Conservation (phyloP, 1,284 basidiomycete species). For the Paramarasmius palmivorus region DNA sequence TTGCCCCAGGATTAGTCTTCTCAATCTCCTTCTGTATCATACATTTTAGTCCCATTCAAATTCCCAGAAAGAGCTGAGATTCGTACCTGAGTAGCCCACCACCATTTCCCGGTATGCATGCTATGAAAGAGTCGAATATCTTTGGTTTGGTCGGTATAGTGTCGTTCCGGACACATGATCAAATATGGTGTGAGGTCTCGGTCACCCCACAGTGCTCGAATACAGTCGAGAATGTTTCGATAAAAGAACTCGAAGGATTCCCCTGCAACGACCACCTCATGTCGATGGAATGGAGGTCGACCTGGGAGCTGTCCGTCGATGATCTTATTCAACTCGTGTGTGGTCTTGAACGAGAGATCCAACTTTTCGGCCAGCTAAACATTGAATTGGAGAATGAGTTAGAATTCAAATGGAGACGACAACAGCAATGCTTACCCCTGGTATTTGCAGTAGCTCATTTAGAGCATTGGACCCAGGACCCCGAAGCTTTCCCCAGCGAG, state of each 20-base stretch:
- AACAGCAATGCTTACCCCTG: neutral
- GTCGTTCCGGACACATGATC: conserved; percentile 30
- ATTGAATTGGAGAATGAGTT: too few relatives aligned
- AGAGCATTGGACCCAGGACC: conserved; percentile 8
- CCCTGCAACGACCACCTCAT: conserved; percentile 8
- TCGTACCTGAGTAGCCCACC: conserved; percentile 39
- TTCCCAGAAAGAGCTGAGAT: neutral
- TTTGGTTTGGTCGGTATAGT: conserved; percentile 23
- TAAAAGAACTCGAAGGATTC: conserved; percentile 12
- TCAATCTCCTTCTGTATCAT: conserved; percentile 28
- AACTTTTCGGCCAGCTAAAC: neutral
- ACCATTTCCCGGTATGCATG: conserved; percentile 38
- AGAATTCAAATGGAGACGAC: too few relatives aligned
- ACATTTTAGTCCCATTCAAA: neutral
- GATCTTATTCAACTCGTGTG: neutral
- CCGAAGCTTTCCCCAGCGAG: conserved; percentile 6
- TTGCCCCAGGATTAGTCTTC: conserved; percentile 30
- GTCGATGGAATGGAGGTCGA: neutral
- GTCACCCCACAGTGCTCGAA: conserved; percentile 8
- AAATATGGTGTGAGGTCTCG: conserved; percentile 15
- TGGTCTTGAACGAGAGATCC: neutral
- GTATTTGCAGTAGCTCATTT: conserved; percentile 1
- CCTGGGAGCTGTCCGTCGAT: conserved; percentile 7
- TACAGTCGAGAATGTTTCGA: conserved; percentile 4
- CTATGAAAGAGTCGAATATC: conserved; percentile 27